Evolutionary conservation across 768 basidiomycete species (phyloP).

Genomic region (Tylopilus sp.): DNA sequence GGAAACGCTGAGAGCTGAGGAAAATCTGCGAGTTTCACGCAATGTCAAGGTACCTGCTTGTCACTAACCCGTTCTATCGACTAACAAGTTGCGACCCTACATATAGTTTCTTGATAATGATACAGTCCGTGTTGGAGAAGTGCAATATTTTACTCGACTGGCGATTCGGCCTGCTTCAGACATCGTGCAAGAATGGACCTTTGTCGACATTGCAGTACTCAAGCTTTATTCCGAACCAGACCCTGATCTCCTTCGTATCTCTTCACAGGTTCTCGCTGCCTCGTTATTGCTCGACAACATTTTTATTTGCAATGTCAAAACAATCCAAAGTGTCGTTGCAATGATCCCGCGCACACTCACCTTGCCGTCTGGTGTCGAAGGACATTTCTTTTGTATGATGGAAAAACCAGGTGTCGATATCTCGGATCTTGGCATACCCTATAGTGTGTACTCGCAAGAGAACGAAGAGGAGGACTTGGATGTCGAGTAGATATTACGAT

Average conservation of each 20-base stretch:
- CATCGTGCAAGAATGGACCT: background rate
- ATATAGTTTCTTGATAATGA: background rate
- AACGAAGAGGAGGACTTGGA: background rate
- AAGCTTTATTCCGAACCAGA: constrained; percentile 20
- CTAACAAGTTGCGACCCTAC: too few relatives aligned
- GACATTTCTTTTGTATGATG: background rate
- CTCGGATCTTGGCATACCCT: background rate
- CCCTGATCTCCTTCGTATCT: constrained; percentile 9
- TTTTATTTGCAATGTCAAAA: background rate
- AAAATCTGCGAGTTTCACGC: background rate
- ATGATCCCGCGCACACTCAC: constrained; percentile 20
- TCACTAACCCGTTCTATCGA: too few relatives aligned
- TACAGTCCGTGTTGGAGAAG: background rate
- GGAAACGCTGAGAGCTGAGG: background rate
- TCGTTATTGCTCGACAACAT: constrained; percentile 6
- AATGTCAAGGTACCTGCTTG: background rate
- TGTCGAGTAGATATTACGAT: too few relatives aligned
- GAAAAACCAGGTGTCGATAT: background rate
- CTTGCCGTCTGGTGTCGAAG: background rate
- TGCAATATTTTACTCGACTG: background rate
- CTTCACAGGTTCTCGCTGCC: constrained; percentile 18
- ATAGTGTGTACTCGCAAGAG: background rate
- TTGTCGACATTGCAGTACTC: background rate
- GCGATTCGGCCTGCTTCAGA: background rate
- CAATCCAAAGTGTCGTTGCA: constrained; percentile 21